Conservation (phyloP, 2,329 filamentous ascomycete species). For the Botrytis elliptica region DNA sequence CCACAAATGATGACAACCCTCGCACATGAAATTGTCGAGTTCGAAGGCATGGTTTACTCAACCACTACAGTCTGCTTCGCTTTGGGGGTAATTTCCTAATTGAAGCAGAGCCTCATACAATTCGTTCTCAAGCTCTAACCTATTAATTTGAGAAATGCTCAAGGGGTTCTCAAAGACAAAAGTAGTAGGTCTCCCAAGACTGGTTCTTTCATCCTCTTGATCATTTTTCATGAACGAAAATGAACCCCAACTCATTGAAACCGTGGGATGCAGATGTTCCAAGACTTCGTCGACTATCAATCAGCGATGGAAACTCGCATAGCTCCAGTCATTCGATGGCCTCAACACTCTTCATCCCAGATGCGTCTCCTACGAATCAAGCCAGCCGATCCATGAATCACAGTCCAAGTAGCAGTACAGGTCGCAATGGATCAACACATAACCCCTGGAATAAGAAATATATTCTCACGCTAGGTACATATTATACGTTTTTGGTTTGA, state of each 20-base stretch:
- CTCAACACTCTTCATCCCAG: not conserved
- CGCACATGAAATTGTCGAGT: not conserved
- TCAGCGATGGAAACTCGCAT: not conserved
- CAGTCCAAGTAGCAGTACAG: not conserved
- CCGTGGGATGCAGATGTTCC: not conserved
- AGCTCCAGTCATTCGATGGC: constrained; percentile 2
- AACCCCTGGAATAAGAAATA: not conserved
- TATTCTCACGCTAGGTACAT: not conserved
- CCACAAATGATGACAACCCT: not conserved
- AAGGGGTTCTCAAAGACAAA: not conserved
- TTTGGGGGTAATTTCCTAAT: not conserved
- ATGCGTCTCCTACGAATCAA: not conserved
- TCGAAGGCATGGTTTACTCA: not conserved
- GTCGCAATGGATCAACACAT: not conserved
- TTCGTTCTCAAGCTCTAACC: not conserved
- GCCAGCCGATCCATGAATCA: not conserved
- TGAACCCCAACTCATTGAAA: not conserved
- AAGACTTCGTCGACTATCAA: not conserved
- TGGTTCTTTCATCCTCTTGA: not conserved
- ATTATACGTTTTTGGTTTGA: not conserved
- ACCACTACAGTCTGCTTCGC: not conserved
- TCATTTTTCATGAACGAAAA: not conserved
- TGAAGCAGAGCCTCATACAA: constrained; percentile 5
- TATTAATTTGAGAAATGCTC: not conserved
- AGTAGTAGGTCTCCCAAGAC: not conserved